Evolutionary conservation across 108 stramenopile genomes (phyloP).

Genomic region (Aurantiochytrium sp.): DNA sequence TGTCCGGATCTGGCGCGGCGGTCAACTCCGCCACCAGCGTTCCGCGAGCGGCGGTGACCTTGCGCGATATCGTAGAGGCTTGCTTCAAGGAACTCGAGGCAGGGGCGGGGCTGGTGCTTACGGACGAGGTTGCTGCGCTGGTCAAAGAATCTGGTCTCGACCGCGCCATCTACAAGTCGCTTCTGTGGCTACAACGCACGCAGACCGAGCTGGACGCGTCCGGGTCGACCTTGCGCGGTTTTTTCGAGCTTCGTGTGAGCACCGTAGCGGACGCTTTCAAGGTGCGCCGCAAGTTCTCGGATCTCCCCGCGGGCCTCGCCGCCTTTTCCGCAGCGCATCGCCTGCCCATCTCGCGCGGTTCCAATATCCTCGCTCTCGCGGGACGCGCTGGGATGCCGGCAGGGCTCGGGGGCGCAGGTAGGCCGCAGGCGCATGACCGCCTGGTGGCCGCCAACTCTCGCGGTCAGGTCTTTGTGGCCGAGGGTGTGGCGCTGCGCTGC

Average conservation of each 20-base stretch:
- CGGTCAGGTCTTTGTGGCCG: constrained; percentile 13
- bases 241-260: neutral
- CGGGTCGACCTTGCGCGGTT: neutral
- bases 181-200: too few relatives aligned
- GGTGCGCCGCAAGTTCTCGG: too few relatives aligned
- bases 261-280: neutral
- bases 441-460: neutral
- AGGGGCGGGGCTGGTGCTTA: too few relatives aligned
- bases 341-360: neutral
- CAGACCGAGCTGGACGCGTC: too few relatives aligned
- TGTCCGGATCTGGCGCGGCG: too few relatives aligned
- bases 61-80: neutral
- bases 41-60: too few relatives aligned
- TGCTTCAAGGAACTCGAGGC: neutral
- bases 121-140: neutral
- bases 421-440: neutral
- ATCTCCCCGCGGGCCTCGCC: neutral
- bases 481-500: neutral
- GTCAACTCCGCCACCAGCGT: too few relatives aligned
- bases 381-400: neutral
- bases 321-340: neutral
- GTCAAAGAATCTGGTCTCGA: neutral
- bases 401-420: neutral
- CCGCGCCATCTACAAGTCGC: neutral
- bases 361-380: neutral